Percentiles rank a stretch among this genome's conserved stretches.
Evolutionary conservation across 305 asterid species (phyloP).

Genomic region (Rubia occidens): DNA sequence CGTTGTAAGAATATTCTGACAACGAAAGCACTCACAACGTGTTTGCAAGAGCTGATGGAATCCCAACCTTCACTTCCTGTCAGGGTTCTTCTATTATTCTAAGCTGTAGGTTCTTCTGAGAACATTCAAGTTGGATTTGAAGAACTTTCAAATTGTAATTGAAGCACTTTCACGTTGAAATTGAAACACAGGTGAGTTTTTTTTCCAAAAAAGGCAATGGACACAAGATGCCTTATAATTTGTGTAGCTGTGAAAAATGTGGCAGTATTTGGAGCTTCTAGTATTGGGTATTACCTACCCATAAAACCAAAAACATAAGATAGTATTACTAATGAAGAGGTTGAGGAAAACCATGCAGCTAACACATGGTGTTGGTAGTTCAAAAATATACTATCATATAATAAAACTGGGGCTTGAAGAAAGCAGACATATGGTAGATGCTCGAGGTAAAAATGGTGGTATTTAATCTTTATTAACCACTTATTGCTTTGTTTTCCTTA

Average conservation of each 20-base stretch:
- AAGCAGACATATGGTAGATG: conserved; percentile 42
- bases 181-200: too few species aligned
- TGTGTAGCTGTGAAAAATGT: neutral
- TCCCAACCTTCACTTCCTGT: too few species aligned
- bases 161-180: too few species aligned
- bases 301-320: conserved; percentile 40
- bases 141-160: too few species aligned
- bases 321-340: conserved; percentile 25
- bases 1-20: too few species aligned
- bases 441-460: conserved; percentile 53
- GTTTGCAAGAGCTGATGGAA: too few species aligned
- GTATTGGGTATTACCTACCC: conserved; percentile 23
- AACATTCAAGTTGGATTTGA: too few species aligned
- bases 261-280: neutral
- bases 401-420: conserved; percentile 13
- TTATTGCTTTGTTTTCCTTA: conserved; percentile 18
- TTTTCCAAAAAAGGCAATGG: neutral
- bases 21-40: too few species aligned
- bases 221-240: conserved; percentile 1
- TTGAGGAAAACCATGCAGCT: conserved; percentile 72
- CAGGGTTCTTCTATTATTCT: too few species aligned
- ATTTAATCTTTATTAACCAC: conserved; percentile 20
- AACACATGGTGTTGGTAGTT: conserved; percentile 48
- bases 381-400: neutral
- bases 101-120: too few species aligned